Conservation (phyloP, 305 asterid genomes). For the Solanum hybrid region DNA sequence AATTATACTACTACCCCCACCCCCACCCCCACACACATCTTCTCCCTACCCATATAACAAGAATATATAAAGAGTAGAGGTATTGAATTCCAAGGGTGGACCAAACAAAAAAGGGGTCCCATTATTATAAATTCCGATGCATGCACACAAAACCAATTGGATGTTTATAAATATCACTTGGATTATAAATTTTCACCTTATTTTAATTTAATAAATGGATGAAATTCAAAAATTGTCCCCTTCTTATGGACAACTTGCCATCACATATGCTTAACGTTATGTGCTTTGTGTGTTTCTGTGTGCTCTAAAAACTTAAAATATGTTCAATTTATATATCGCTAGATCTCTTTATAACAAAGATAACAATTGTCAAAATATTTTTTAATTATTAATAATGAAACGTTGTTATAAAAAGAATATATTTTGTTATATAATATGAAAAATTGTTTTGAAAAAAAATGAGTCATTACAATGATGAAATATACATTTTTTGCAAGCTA, state of each 20-base stretch:
- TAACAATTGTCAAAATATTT: not conserved
- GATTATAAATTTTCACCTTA: slow-evolving; percentile 5
- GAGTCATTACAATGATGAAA: not conserved
- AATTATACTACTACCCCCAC: not conserved
- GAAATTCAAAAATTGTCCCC: slow-evolving; percentile 33
- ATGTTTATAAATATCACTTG: slow-evolving; percentile 26
- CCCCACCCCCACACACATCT: not conserved
- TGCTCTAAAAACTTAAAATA: not conserved
- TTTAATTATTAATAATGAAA: not conserved
- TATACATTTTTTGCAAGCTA: not conserved
- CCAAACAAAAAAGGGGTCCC: slow-evolving; percentile 18
- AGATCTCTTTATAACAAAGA: not conserved
- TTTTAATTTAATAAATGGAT: not conserved
- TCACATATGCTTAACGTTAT: slow-evolving; percentile 10
- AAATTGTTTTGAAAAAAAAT: not conserved
- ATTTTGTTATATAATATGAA: not conserved
- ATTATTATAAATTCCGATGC: slow-evolving; percentile 30
- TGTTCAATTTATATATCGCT: not conserved
- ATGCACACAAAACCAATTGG: slow-evolving; percentile 36
- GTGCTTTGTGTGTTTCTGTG: not conserved
- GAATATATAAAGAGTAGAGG: not conserved
- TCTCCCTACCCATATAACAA: not conserved
- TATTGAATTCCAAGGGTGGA: slow-evolving; percentile 39
- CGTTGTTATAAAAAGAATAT: not conserved
- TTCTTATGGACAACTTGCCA: slow-evolving; percentile 22